These are phyloP conservation scores for Urochloa ruziziensis DNA, from an alignment of 176 grass and related monocot species.

Conservation along the genomic window DNA sequence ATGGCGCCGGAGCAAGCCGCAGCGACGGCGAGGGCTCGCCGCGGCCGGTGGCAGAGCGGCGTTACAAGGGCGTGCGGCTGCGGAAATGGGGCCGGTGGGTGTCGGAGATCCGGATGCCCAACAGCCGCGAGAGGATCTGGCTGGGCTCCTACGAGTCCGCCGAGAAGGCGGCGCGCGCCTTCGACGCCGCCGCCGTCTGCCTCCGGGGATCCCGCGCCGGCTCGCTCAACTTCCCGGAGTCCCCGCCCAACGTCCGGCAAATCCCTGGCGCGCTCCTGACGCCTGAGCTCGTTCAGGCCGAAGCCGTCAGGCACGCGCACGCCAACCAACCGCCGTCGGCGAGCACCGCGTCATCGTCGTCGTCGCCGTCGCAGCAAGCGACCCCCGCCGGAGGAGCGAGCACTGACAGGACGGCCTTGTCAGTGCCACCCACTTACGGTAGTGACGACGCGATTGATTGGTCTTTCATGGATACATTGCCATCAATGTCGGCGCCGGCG, in stretches of 20 bases:
- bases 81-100: slow-evolving; percentile 56
- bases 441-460: slow-evolving; percentile 30
- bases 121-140: slow-evolving; percentile 55
- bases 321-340: slow-evolving; percentile 9
- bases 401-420: neutral
- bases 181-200: slow-evolving; percentile 47
- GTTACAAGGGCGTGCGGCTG: slow-evolving; percentile 47
- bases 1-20: slow-evolving; percentile 3
- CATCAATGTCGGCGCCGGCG: neutral
- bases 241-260: slow-evolving; percentile 23
- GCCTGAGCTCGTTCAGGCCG: slow-evolving; percentile 31
- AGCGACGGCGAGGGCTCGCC: neutral
- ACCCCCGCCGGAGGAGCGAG: neutral
- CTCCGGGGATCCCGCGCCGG: slow-evolving; percentile 42
- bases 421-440: neutral
- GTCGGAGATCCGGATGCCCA: slow-evolving; percentile 53
- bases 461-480: slow-evolving; percentile 44
- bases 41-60: neutral
- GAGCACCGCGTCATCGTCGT: neutral
- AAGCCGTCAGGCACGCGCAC: slow-evolving; percentile 44
- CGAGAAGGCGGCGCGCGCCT: slow-evolving; percentile 48
- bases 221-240: slow-evolving; percentile 48
- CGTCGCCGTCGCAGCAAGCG: neutral
- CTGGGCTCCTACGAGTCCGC: slow-evolving; percentile 44
- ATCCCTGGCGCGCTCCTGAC: slow-evolving; percentile 9